Evolutionary conservation across 345 rosid genomes (phyloP).

Genomic region (Cardamine occulta): DNA sequence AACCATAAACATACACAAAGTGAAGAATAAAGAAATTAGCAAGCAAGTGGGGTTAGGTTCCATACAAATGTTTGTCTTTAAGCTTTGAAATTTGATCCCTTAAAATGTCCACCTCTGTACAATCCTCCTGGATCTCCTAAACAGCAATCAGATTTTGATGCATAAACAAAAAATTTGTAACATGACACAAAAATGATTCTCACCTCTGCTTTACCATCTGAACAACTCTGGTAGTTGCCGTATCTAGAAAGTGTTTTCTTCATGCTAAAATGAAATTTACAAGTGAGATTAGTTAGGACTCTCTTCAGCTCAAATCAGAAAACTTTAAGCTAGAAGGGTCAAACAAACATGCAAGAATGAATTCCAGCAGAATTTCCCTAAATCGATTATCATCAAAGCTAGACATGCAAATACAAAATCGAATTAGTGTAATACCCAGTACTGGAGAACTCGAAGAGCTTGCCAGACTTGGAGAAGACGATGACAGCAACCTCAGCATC

Average conservation of each 20-base stretch:
- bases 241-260: conserved; percentile 76
- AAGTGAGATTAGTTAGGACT: conserved; percentile 8
- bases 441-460: conserved; percentile 86
- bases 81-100: conserved; percentile 73
- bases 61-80: conserved; percentile 76
- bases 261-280: conserved; percentile 53
- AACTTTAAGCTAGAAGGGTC: conserved; percentile 23
- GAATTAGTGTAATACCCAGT: conserved; percentile 54
- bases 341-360: conserved; percentile 37
- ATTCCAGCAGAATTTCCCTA: not conserved
- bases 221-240: conserved; percentile 53
- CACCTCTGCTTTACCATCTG: conserved; percentile 70
- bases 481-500: conserved; percentile 96
- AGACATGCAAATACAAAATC: conserved; percentile 25
- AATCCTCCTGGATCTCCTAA: conserved; percentile 52
- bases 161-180: conserved; percentile 9
- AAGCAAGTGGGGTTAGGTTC: not conserved
- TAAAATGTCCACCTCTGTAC: conserved; percentile 56
- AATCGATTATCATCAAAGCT: not conserved
- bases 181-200: conserved; percentile 11
- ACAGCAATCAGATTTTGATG: not conserved
- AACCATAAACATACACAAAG: not conserved
- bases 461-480: conserved; percentile 90
- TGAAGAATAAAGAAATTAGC: not conserved
- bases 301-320: conserved; percentile 1